Evolutionary conservation across 2,329 filamentous ascomycete species (phyloP).

Genomic region (Zymoseptoria passerinii): DNA sequence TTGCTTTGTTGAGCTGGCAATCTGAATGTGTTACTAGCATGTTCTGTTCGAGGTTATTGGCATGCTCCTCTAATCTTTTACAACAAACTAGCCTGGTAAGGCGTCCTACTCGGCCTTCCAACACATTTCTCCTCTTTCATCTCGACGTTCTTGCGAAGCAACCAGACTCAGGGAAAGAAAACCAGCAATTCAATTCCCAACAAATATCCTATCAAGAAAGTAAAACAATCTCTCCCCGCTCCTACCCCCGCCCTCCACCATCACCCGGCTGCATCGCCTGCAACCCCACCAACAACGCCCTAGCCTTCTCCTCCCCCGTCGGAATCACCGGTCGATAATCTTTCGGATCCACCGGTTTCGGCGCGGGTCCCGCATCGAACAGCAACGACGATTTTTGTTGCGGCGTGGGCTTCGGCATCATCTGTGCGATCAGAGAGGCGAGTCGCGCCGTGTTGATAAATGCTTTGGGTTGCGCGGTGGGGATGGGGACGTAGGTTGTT

Average conservation of each 20-base stretch:
- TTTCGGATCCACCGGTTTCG: not conserved
- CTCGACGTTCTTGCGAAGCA: too few species aligned
- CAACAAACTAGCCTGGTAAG: too few species aligned
- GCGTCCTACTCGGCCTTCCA: too few species aligned
- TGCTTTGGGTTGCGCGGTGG: not conserved
- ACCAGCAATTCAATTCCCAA: not conserved
- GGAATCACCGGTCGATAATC: not conserved
- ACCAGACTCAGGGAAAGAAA: not conserved
- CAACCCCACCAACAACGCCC: not conserved
- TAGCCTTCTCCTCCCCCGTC: not conserved
- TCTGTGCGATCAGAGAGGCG: too few species aligned
- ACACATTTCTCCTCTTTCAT: too few species aligned
- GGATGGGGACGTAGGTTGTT: not conserved
- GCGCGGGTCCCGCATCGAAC: not conserved
- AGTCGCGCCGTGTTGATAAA: too few species aligned
- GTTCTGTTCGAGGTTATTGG: too few species aligned
- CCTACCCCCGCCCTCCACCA: too few species aligned
- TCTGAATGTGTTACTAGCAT: too few species aligned
- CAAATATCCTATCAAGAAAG: not conserved
- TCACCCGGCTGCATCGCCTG: not conserved
- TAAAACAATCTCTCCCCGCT: not conserved
- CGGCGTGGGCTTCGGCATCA: not conserved
- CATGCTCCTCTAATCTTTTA: too few species aligned
- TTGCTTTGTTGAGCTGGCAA: too few species aligned
- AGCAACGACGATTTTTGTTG: not conserved